Conservation (phyloP, 1,284 basidiomycete species). For the Ustilago nuda region DNA sequence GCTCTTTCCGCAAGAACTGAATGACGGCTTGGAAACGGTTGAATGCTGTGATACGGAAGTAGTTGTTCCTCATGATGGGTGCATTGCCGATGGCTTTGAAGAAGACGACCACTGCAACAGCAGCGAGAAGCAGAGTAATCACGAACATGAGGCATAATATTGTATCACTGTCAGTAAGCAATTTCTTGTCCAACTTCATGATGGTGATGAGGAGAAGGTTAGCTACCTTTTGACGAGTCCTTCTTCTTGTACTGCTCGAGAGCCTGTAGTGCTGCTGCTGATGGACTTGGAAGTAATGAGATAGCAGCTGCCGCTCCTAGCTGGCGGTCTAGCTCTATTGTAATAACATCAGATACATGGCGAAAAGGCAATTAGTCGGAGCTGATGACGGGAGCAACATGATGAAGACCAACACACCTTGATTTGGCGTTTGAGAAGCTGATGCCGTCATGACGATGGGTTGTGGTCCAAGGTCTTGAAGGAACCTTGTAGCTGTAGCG, state of each 20-base stretch:
- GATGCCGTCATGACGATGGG: slow-evolving; percentile 4
- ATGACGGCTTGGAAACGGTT: slow-evolving; percentile 96
- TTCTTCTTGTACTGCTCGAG: slow-evolving; percentile 65
- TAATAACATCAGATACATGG: not conserved
- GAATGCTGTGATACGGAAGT: slow-evolving; percentile 95
- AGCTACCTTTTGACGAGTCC: slow-evolving; percentile 60
- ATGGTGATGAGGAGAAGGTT: not conserved
- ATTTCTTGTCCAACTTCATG: not conserved
- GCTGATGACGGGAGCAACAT: not conserved
- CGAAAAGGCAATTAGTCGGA: not conserved
- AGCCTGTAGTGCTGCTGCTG: slow-evolving; percentile 48
- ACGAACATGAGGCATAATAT: not conserved
- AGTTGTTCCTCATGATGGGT: slow-evolving; percentile 94
- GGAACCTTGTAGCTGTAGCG: too few species aligned
- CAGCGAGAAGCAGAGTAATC: not conserved
- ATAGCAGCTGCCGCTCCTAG: slow-evolving; percentile 33
- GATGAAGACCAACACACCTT: slow-evolving; percentile 20
- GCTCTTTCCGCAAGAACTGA: slow-evolving; percentile 88
- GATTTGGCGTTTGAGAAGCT: slow-evolving; percentile 19
- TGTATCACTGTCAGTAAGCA: not conserved
- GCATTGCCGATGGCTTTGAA: slow-evolving; percentile 99
- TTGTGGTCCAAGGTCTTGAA: not conserved
- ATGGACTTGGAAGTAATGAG: not conserved
- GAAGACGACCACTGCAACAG: slow-evolving; percentile 83
- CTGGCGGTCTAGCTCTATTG: slow-evolving; percentile 37